These are phyloP conservation scores for Arthrobotrys conoides DNA, from an alignment of 2,329 filamentous ascomycete species.

Conservation along the genomic window DNA sequence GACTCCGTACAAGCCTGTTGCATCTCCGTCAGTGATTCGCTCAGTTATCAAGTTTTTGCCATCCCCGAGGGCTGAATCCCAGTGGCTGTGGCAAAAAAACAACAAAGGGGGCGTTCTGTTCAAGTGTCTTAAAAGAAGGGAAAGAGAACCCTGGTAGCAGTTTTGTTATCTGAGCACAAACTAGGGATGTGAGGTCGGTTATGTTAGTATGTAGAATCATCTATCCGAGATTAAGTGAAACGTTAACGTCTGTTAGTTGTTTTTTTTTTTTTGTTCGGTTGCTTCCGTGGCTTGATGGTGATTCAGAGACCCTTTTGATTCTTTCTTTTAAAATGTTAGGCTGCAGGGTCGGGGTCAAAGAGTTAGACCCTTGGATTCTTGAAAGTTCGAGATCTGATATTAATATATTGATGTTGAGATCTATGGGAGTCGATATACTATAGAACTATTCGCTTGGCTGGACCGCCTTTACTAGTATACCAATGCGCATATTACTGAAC, in stretches of 20 bases:
- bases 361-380: neutral
- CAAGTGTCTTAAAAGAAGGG: neutral
- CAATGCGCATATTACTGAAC: too few species aligned
- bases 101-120: neutral
- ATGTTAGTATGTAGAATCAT: neutral
- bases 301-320: conserved; percentile 10
- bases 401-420: too few species aligned
- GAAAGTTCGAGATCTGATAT: neutral
- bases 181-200: neutral
- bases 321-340: neutral
- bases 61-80: too few species aligned
- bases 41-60: neutral
- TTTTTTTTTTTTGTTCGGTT: conserved; percentile 30
- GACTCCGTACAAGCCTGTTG: neutral
- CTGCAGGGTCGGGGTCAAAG: neutral
- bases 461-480: too few species aligned
- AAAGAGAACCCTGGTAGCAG: neutral
- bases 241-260: conserved; percentile 7
- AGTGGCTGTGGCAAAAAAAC: neutral
- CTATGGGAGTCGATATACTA: too few species aligned
- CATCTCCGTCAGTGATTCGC: neutral
- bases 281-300: conserved; percentile 44
- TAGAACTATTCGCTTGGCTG: too few species aligned
- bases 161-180: conserved; percentile 27
- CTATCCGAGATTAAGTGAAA: conserved; percentile 29